Conservation (phyloP, 768 basidiomycete species). For the Agrocybe praecox region DNA sequence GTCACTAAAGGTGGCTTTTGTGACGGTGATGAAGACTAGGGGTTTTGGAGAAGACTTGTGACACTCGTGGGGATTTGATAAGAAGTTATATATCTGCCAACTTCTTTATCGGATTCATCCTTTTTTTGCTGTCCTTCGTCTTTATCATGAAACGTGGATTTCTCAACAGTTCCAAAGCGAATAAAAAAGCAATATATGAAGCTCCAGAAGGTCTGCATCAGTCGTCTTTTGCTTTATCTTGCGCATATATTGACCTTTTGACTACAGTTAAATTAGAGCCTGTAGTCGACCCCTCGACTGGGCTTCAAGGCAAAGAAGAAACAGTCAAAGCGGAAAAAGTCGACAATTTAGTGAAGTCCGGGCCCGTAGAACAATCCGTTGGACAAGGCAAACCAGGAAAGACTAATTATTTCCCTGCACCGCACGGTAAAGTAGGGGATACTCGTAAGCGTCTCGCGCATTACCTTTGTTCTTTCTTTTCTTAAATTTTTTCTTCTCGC, state of each 20-base stretch:
- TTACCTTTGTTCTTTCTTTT: background rate
- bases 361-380: no score
- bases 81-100: no score
- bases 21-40: no score
- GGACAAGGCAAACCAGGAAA: no score
- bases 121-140: background rate
- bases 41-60: no score
- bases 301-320: background rate
- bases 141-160: constrained; percentile 26
- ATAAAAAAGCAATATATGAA: constrained; percentile 7
- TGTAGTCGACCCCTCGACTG: background rate
- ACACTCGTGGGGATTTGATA: no score
- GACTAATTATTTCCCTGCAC: background rate
- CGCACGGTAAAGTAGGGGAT: constrained; percentile 6
- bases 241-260: background rate
- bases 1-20: no score
- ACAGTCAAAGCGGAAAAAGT: no score
- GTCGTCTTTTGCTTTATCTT: background rate
- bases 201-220: background rate
- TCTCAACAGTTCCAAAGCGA: constrained; percentile 20
- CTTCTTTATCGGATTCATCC: background rate
- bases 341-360: no score
- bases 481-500: background rate
- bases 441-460: background rate
- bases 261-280: background rate